Percentiles rank a stretch among this genome's conserved stretches.
These are phyloP conservation scores for Juglanconis oblonga DNA, from an alignment of 2,329 filamentous ascomycete genomes.

Conservation along the genomic window DNA sequence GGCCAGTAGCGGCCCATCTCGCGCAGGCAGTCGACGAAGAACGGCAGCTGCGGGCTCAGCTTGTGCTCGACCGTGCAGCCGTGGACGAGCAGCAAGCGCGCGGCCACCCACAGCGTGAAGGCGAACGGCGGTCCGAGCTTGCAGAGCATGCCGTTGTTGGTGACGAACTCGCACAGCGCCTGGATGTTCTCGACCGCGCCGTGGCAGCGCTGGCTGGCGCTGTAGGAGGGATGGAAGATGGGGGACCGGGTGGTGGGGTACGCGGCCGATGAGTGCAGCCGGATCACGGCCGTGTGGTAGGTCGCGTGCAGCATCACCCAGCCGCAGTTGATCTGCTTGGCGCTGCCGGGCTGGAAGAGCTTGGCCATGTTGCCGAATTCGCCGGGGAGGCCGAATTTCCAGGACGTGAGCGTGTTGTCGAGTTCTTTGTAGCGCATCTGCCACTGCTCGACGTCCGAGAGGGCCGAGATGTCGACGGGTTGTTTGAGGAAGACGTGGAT, in stretches of 20 bases:
- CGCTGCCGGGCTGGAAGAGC: constrained; percentile 66
- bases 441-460: constrained; percentile 86
- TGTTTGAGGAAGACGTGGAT: constrained; percentile 87
- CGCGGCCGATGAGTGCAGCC: constrained; percentile 86
- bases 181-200: constrained; percentile 80
- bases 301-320: constrained; percentile 92
- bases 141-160: constrained; percentile 68
- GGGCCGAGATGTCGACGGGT: constrained; percentile 81
- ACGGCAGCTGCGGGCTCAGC: constrained; percentile 72
- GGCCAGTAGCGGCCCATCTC: too few species aligned
- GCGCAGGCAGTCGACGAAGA: constrained; percentile 78
- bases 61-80: constrained; percentile 86
- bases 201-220: constrained; percentile 78
- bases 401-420: constrained; percentile 73
- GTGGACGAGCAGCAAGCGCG: constrained; percentile 82
- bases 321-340: constrained; percentile 71
- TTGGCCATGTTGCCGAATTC: constrained; percentile 85
- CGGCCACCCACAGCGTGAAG: constrained; percentile 89
- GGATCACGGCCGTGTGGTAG: constrained; percentile 85
- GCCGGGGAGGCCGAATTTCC: constrained; percentile 78
- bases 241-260: constrained; percentile 86
- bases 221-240: constrained; percentile 86
- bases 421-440: constrained; percentile 83
- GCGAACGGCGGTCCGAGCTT: constrained; percentile 88
- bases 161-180: constrained; percentile 74